A percentile compares a stretch with the other conserved stretches of the same genome.
phyloP scores from a whole-genome alignment of 2,329 filamentous ascomycete species.

The Penicillium sp. region DNA sequence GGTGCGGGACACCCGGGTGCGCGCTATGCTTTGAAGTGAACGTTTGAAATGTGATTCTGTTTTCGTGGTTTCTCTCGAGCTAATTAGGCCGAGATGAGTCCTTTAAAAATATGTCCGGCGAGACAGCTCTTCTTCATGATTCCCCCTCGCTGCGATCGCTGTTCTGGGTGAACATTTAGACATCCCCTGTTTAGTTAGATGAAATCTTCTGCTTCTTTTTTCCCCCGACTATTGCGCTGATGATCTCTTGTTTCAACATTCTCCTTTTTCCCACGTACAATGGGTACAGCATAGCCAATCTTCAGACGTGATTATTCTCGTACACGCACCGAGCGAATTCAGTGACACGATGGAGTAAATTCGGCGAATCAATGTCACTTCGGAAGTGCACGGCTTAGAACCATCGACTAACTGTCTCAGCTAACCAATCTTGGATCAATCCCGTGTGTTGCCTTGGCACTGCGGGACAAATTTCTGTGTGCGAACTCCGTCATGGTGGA shows the following conservation, averaged over 20 bases:
- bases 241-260: neutral
- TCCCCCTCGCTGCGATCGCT: neutral
- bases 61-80: neutral
- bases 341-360: neutral
- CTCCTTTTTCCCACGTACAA: neutral
- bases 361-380: neutral
- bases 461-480: neutral
- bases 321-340: neutral
- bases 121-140: slow-evolving; percentile 8
- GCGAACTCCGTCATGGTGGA: neutral
- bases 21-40: slow-evolving; percentile 32
- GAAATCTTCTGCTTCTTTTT: neutral
- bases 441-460: neutral
- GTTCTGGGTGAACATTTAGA: slow-evolving; percentile 10
- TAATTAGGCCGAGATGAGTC: neutral
- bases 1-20: slow-evolving; percentile 34
- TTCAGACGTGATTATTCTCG: neutral
- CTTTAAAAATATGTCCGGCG: neutral
- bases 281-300: neutral
- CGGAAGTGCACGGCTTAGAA: neutral
- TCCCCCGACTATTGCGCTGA: neutral
- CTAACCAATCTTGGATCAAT: neutral
- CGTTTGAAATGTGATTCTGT: neutral
- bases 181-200: slow-evolving; percentile 8
- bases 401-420: no score